Percentiles rank a stretch among this genome's conserved stretches.
Conservation (phyloP, 2,329 filamentous ascomycete species). For the Aspergillus floridensis region DNA sequence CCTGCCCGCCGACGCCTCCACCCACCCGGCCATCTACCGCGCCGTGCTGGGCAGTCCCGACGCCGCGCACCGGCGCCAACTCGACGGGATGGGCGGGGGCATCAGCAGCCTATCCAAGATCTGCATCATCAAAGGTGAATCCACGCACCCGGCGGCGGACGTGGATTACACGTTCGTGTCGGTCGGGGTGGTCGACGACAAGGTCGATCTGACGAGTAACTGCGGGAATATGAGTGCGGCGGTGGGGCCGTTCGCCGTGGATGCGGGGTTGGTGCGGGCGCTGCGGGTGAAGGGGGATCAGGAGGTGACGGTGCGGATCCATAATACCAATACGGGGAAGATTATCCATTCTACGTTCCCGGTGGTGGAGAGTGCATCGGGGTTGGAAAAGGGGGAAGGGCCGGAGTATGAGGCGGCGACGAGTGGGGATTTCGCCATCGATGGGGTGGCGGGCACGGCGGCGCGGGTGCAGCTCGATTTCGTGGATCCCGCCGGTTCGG, state of each 20-base stretch:
- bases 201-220: slow-evolving; percentile 66
- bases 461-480: slow-evolving; percentile 62
- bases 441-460: slow-evolving; percentile 60
- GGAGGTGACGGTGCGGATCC: slow-evolving; percentile 51
- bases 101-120: slow-evolving; percentile 69
- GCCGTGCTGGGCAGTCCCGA: slow-evolving; percentile 65
- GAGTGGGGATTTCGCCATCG: slow-evolving; percentile 59
- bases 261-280: slow-evolving; percentile 41
- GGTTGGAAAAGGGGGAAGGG: too few species aligned
- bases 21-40: slow-evolving; percentile 50
- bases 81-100: slow-evolving; percentile 69
- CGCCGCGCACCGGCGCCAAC: slow-evolving; percentile 61
- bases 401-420: slow-evolving; percentile 47
- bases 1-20: slow-evolving; percentile 53
- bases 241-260: slow-evolving; percentile 64
- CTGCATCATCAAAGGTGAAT: slow-evolving; percentile 58
- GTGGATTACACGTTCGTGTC: slow-evolving; percentile 72
- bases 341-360: slow-evolving; percentile 59
- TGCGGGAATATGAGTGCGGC: slow-evolving; percentile 72
- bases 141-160: slow-evolving; percentile 51
- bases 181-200: slow-evolving; percentile 60
- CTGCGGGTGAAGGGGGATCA: too few species aligned
- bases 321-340: slow-evolving; percentile 71
- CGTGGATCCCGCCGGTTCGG: slow-evolving; percentile 60
- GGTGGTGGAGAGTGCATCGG: slow-evolving; percentile 30